phyloP scores from a whole-genome alignment of 805 yeast genomes.

The Lipomyces mesembrius region DNA sequence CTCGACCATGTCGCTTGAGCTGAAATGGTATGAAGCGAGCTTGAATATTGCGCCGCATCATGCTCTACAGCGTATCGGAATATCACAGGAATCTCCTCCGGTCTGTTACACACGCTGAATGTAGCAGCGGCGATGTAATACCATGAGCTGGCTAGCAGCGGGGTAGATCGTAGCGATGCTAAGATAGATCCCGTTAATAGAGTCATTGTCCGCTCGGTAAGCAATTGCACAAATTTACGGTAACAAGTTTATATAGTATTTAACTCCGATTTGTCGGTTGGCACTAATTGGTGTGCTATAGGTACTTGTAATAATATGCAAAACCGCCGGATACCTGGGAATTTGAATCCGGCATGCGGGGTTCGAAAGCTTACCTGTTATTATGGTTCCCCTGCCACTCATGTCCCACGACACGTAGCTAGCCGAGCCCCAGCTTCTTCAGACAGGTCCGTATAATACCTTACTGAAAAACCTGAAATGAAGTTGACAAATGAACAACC shows the following conservation, averaged over 20 bases:
- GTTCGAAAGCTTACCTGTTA: not conserved
- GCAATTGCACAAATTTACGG: not conserved
- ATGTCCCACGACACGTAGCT: too few relatives aligned
- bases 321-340: not conserved
- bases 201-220: not conserved
- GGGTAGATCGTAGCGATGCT: slow-evolving; percentile 26
- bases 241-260: not conserved
- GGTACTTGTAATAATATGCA: not conserved
- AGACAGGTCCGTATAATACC: too few relatives aligned
- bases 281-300: not conserved
- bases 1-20: not conserved
- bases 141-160: slow-evolving; percentile 54
- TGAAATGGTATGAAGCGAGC: not conserved
- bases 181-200: slow-evolving; percentile 20
- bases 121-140: slow-evolving; percentile 80
- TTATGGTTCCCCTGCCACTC: too few relatives aligned
- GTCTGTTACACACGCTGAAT: slow-evolving; percentile 77
- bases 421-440: too few relatives aligned
- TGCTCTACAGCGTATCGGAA: slow-evolving; percentile 66
- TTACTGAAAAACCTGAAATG: too few relatives aligned
- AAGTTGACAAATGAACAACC: too few relatives aligned
- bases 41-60: slow-evolving; percentile 15
- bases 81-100: slow-evolving; percentile 75
- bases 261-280: not conserved
- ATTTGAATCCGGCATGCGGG: not conserved